phyloP scores from a whole-genome alignment of 495 filamentous ascomycete genomes.

The Podospora australis region DNA sequence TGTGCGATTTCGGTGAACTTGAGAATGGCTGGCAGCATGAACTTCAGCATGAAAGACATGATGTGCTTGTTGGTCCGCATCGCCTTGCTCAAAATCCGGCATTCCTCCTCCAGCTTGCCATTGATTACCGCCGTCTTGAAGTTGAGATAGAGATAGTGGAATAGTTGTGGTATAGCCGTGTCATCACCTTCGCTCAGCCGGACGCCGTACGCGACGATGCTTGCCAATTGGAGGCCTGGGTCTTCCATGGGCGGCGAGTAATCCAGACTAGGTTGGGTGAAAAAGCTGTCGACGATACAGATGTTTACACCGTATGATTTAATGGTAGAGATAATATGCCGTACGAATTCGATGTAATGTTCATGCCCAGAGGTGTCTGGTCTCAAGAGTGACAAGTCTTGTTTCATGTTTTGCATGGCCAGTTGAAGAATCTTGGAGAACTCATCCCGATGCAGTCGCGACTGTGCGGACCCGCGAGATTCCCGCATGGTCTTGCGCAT shows the following conservation, averaged over 20 bases:
- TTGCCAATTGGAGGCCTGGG: conserved; percentile 41
- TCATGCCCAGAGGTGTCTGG: conserved; percentile 27
- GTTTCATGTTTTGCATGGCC: conserved; percentile 44
- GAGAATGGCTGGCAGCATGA: conserved; percentile 40
- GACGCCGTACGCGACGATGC: conserved; percentile 44
- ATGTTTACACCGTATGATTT: conserved; percentile 41
- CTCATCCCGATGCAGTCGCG: conserved; percentile 24
- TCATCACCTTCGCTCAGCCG: conserved; percentile 36
- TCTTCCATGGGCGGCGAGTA: conserved; percentile 46
- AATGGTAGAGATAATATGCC: conserved; percentile 38
- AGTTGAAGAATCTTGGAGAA: conserved; percentile 31
- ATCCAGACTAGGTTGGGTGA: conserved; percentile 38
- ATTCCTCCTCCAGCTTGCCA: conserved; percentile 32
- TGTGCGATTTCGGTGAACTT: conserved; percentile 13
- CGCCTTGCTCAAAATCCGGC: conserved; percentile 32
- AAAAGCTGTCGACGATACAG: conserved; percentile 39
- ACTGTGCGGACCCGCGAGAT: conserved; percentile 11
- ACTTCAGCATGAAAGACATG: conserved; percentile 34
- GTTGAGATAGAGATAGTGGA: conserved; percentile 44
- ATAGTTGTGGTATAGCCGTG: conserved; percentile 39
- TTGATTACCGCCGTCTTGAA: conserved; percentile 44
- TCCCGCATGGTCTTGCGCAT: conserved; percentile 38
- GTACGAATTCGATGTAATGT: conserved; percentile 38
- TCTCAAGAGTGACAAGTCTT: conserved; percentile 32
- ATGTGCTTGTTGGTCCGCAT: conserved; percentile 33